A percentile compares a stretch with the other conserved stretches of the same genome.
Evolutionary conservation across 2,329 filamentous ascomycete species (phyloP).

Genomic region (Aureobasidium sp.): DNA sequence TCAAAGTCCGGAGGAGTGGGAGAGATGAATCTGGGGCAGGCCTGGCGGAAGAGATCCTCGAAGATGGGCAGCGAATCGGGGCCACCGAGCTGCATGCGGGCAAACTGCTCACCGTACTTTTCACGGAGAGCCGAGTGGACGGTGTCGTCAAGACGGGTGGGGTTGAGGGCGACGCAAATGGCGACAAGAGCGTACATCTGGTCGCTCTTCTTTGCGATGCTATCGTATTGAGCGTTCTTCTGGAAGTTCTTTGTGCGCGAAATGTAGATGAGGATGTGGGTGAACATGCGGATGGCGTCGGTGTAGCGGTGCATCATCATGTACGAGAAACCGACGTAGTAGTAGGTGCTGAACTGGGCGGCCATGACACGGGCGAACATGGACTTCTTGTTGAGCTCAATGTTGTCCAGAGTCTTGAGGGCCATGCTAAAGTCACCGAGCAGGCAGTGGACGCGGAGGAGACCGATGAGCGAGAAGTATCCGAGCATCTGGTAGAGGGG

Average conservation of each 20-base stretch:
- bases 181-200: constrained; percentile 99
- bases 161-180: constrained; percentile 97
- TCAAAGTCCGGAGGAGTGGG: constrained; percentile 97
- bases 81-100: constrained; percentile 91
- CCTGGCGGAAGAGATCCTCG: constrained; percentile 93
- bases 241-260: constrained; percentile 99
- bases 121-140: constrained; percentile 96
- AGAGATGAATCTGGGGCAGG: constrained; percentile 99
- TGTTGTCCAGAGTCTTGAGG: constrained; percentile 97
- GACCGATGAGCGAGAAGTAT: constrained; percentile 98
- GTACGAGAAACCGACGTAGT: constrained; percentile 99
- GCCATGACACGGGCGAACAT: constrained; percentile 99
- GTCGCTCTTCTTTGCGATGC: constrained; percentile 99
- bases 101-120: constrained; percentile 98
- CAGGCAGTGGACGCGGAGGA: constrained; percentile 91
- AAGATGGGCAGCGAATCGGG: constrained; percentile 93
- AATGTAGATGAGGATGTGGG: constrained; percentile 98
- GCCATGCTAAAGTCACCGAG: constrained; percentile 97
- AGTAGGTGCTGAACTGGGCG: constrained; percentile 98
- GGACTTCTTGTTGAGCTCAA: constrained; percentile 99
- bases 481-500: constrained; percentile 97
- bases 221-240: constrained; percentile 97
- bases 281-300: constrained; percentile 99
- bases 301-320: constrained; percentile 99
- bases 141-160: constrained; percentile 93